Base-by-base conservation (phyloP, 352 stramenopile species). In the Phytophthora pinifolia region DNA sequence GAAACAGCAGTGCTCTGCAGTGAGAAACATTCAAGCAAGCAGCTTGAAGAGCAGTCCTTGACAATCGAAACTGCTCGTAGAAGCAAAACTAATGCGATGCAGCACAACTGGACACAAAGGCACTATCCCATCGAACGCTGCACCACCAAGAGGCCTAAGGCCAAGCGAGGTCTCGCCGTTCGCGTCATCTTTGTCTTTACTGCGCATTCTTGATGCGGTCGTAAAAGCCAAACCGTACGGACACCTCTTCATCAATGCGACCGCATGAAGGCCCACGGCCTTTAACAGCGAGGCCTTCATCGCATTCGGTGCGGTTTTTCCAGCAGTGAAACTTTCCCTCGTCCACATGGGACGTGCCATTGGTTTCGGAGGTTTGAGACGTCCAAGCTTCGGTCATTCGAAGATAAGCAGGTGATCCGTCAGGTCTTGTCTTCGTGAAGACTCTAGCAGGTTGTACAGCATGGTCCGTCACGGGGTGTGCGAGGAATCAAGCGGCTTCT, bases 391-490 rank as follows among this genome's bases (percentile, higher is more conserved):
- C 8, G 32, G 14, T 43, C 59, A 67, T 48, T 67, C 30, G 15
- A 20, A 34, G n/a, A 64, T 36, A 37, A 35, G 25, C 45, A 6
- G 6, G 3, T 32, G 43, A 18, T 33, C 20, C 30, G 38, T 12
- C 13, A 17, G 22, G 3, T 27, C 4, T 27, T 27, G 22, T 27
- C 22, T 27, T 27, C 22, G 22, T 27, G 22, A 27, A 27, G 22
- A 27, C 22, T 27, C 22, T 6, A 22, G 20, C 20, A 22, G 20
- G 18, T 30, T 6, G 37, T 29, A 3, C 20, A 54, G 6, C 13
- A 67, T 67, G 59, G 15, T 55, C 43, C 52, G 34, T 15, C 35
- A 43, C 10, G 52, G 15, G 1, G 33, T 48, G 14, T 62, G 52
- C 31, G 38, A 47, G 18, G 43, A 35, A 35, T 27, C 45, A 3